phyloP scores from a whole-genome alignment of 495 filamentous ascomycete genomes.

The Apodospora peruviana region DNA sequence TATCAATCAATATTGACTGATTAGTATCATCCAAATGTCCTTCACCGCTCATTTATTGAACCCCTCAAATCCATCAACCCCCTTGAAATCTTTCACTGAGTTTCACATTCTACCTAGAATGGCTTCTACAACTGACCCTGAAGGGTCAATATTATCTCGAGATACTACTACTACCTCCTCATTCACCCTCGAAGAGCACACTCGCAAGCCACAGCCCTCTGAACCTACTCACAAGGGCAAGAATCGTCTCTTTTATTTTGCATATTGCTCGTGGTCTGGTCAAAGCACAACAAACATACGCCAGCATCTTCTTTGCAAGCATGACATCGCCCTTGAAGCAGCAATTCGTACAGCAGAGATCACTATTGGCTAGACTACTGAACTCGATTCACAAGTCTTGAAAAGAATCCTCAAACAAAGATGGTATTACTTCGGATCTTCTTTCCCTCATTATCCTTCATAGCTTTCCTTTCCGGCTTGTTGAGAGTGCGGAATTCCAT shows the following conservation, averaged over 20 bases:
- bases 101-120: neutral
- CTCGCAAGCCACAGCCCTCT: neutral
- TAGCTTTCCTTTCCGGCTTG: neutral
- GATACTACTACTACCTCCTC: neutral
- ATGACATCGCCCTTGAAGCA: neutral
- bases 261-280: neutral
- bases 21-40: too few species aligned
- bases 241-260: neutral
- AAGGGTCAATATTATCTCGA: neutral
- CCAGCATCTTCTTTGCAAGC: neutral
- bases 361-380: neutral
- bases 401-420: neutral
- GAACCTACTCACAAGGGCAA: neutral
- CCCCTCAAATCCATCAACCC: neutral
- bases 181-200: neutral
- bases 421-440: neutral
- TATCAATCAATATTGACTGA: too few species aligned
- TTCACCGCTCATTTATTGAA: too few species aligned
- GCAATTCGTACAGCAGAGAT: neutral
- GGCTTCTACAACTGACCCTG: neutral
- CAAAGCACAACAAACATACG: neutral
- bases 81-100: neutral
- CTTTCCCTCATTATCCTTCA: neutral
- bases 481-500: neutral
- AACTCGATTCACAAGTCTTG: slow-evolving; percentile 1